Evolutionary conservation across 305 asterid species (phyloP).

Genomic region (Galium porrigens): DNA sequence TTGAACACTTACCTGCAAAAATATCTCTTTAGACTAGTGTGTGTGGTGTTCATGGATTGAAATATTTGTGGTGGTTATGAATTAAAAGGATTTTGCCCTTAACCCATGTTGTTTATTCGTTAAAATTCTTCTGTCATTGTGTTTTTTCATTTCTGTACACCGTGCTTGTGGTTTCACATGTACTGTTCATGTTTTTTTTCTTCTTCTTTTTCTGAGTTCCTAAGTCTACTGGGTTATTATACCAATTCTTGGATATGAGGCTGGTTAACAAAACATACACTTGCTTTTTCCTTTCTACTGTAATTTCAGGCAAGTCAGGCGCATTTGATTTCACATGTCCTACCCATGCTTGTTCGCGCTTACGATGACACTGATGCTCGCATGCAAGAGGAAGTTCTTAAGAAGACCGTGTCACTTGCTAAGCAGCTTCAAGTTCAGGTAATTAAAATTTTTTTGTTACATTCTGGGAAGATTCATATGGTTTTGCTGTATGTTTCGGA

Average conservation of each 20-base stretch:
- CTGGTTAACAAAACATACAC: background rate
- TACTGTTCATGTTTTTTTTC: background rate
- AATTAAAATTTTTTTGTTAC: slow-evolving; percentile 12
- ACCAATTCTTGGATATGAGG: background rate
- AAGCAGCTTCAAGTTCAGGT: slow-evolving; percentile 89
- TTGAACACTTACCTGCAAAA: background rate
- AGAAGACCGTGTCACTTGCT: slow-evolving; percentile 61
- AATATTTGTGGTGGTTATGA: background rate
- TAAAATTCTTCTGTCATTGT: background rate
- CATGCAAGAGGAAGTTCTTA: slow-evolving; percentile 95
- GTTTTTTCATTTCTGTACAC: background rate
- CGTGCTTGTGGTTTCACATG: background rate
- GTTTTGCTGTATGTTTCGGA: background rate
- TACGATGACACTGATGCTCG: slow-evolving; percentile 89
- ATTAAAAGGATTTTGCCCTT: background rate
- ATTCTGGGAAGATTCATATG: background rate
- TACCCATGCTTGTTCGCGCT: slow-evolving; percentile 88
- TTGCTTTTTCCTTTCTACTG: background rate
- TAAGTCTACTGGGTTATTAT: background rate
- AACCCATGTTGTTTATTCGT: background rate
- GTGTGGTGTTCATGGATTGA: background rate
- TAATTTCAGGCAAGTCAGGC: slow-evolving; percentile 66
- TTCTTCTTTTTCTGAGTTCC: background rate
- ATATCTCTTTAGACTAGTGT: background rate
- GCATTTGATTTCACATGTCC: slow-evolving; percentile 62